Evolutionary conservation across 2,329 filamentous ascomycete genomes (phyloP).

Genomic region (Pyrenochaeta sp.): DNA sequence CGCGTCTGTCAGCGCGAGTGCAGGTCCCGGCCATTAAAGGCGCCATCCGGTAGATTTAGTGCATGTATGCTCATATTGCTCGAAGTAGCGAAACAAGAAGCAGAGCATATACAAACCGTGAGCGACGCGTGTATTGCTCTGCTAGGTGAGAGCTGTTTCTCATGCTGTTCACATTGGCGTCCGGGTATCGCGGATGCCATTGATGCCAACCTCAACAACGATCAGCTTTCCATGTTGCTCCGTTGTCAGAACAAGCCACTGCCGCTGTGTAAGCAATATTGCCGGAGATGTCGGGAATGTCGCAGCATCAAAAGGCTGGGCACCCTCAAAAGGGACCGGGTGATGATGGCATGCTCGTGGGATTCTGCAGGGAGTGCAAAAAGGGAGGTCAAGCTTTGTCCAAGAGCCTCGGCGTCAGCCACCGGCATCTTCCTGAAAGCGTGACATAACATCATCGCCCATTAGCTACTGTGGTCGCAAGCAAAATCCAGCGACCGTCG

Average conservation of each 20-base stretch:
- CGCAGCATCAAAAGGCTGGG: conserved; percentile 15
- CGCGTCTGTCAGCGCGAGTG: conserved; percentile 10
- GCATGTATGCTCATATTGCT: conserved; percentile 14
- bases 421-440: conserved; percentile 23
- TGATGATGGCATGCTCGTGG: conserved; percentile 32
- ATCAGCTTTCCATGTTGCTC: conserved; percentile 1
- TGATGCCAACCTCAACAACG: background rate
- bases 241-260: conserved; percentile 3
- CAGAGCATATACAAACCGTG: background rate
- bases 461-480: background rate
- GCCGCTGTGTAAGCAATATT: conserved; percentile 9
- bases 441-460: conserved; percentile 26
- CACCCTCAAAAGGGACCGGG: conserved; percentile 9
- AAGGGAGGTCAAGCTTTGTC: conserved; percentile 35
- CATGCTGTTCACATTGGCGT: conserved; percentile 6
- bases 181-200: conserved; percentile 18
- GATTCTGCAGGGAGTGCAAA: conserved; percentile 9
- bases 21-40: conserved; percentile 11
- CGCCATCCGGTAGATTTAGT: conserved; percentile 13
- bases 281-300: conserved; percentile 22
- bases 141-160: background rate
- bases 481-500: background rate
- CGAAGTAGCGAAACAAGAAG: conserved; percentile 8
- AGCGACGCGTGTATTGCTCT: background rate
- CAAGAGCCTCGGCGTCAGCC: conserved; percentile 39